These are phyloP conservation scores for Panicum virgatum DNA, from an alignment of 202 grass and related monocot species.

Conservation along the genomic window DNA sequence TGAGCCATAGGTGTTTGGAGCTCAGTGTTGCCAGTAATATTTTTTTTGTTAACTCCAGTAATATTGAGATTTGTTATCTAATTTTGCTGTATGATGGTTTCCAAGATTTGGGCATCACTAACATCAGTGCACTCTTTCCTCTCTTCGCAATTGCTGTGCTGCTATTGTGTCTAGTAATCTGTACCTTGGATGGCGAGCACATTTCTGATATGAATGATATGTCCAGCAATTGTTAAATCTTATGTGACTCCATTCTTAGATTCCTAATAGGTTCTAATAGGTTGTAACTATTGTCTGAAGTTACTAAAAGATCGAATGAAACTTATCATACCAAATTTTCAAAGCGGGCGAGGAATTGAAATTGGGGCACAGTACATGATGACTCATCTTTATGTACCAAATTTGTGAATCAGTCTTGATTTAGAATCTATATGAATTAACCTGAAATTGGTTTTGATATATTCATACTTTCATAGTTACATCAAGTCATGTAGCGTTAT, in stretches of 20 bases:
- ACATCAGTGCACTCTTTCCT: not conserved
- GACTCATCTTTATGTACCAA: not conserved
- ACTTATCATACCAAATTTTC: not conserved
- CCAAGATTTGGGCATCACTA: not conserved
- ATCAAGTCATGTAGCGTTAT: not conserved
- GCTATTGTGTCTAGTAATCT: not conserved
- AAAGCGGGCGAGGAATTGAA: not conserved
- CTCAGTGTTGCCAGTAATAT: not conserved
- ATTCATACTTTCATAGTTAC: not conserved
- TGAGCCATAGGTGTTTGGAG: slow-evolving; percentile 1
- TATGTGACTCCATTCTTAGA: not conserved
- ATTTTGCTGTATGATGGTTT: not conserved
- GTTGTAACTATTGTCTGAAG: not conserved
- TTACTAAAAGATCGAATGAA: not conserved
- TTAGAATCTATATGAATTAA: not conserved
- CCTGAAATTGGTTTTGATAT: not conserved
- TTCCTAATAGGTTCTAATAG: not conserved
- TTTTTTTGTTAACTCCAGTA: too few relatives aligned
- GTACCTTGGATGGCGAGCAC: not conserved
- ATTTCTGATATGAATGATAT: not conserved
- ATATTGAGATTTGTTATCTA: not conserved
- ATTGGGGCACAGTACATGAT: not conserved
- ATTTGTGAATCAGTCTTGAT: not conserved
- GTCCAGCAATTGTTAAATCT: not conserved
- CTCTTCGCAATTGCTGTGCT: not conserved